Base-by-base conservation (phyloP, 768 basidiomycete species). In the Mycena floridula region DNA sequence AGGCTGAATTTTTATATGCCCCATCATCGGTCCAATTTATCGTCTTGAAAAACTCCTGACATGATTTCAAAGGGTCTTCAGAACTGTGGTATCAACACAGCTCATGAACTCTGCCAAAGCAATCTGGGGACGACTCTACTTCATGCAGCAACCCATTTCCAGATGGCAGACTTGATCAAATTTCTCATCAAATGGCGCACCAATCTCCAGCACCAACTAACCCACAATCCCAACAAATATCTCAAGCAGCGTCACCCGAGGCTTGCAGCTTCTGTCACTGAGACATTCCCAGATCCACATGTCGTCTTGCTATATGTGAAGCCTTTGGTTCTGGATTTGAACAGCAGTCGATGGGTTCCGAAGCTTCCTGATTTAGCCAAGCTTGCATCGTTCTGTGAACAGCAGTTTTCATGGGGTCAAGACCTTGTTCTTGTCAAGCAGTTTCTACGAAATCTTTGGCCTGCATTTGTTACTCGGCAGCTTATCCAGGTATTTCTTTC, bases 81-180 rank as follows among this genome's bases (percentile, higher is more conserved):
- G 7, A 66, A 73, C 7, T 78, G 74, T 44, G 79, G 82, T 1
- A 59, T 66, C 3, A 66, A 63, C 20, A 79, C 73, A 30, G 79
- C 83, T 3, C 69, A 73, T 21, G 79, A 68, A 2, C 73, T 87
- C 1, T 80, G 80, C 0, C 69, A 69, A 40, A 72, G 72, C 24
- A 81, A 81, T 1, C 72, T 81, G 32, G 77, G 81, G 0, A 74
- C 82, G 51, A 52, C 66, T 24, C 67, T 80, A 23, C 46, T 77
- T 23, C 45, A 66, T 40, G 70, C 74, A 3, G 62, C 68, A 40
- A 54, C 62, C 40, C 59, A 64, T 27, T 45, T 66, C n/a, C 50
- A 58, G 23, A 59, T 60, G 22, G 37, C 44, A 8, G 50, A 47
- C 37, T 61, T 77, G 7, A 51, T 62, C 4, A 47, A 45, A 15